phyloP scores from a whole-genome alignment of 2,329 filamentous ascomycete species.

The Leptodontidium sp. region DNA sequence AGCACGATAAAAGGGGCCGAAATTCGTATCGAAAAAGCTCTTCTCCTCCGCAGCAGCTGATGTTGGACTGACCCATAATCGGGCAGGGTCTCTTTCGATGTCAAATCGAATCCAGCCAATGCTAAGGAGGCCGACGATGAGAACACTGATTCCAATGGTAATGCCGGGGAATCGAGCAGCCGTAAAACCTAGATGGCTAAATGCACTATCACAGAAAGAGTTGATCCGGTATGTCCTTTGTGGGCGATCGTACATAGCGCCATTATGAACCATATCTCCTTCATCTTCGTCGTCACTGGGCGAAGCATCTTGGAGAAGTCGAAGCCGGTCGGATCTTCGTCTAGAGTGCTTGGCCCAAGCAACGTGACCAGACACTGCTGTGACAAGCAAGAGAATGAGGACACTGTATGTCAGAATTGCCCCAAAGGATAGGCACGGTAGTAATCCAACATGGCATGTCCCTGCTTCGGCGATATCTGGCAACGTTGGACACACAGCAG shows the following conservation, averaged over 20 bases:
- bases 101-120: constrained; percentile 88
- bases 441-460: constrained; percentile 81
- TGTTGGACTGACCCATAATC: constrained; percentile 94
- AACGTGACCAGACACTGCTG: constrained; percentile 75
- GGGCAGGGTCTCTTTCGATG: constrained; percentile 89
- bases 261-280: constrained; percentile 80
- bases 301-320: constrained; percentile 83
- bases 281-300: constrained; percentile 95
- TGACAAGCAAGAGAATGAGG: constrained; percentile 72
- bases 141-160: constrained; percentile 79
- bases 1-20: constrained; percentile 94
- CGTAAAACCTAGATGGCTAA: constrained; percentile 79
- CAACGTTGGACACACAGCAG: constrained; percentile 82
- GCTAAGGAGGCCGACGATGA: constrained; percentile 81
- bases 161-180: constrained; percentile 86
- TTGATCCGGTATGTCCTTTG: constrained; percentile 85
- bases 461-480: constrained; percentile 75
- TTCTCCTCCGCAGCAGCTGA: constrained; percentile 93
- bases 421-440: constrained; percentile 94
- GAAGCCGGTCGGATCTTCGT: constrained; percentile 81
- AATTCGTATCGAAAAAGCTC: constrained; percentile 89
- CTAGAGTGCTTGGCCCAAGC: constrained; percentile 77
- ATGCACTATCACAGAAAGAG: constrained; percentile 79
- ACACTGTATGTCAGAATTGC: constrained; percentile 87
- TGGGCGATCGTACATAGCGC: constrained; percentile 80